Base-by-base conservation (phyloP, 2,329 filamentous ascomycete genomes). In the Neonectria punicea region DNA sequence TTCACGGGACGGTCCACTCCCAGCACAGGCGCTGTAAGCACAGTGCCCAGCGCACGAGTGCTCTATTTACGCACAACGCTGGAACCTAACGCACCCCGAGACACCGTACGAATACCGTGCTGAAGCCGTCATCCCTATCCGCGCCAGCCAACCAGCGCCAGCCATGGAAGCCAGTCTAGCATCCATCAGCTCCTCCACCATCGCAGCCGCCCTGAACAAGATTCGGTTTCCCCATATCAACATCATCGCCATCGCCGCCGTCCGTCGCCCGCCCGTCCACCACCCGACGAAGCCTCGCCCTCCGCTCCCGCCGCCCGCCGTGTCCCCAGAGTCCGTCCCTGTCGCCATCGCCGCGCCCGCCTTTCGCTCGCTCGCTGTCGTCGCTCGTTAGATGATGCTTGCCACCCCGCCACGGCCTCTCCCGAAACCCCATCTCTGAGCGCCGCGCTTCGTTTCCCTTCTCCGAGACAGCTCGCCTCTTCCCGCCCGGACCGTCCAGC, bases 381-480 rank as follows among this genome's bases (percentile, higher is more conserved):
- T 68, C 69, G 58, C 68, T 73, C 71, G 67, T 67, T 74, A 56
- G 72, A 71, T 65, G 67, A 73, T 76, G 67, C 65, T 64, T 70
- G 55, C 70, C 70, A 70, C 71, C 71, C 70, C 70, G 72, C 71
- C 68, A 71, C 70, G 53, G 61, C 65, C 63, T 51, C 59, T 49
- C 49, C 58, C 67, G 61, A 73, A 73, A 61, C 65, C 66, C 68
- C 61, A 64, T 70, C 63, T 62, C 66, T 73, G 65, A 71, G 63
- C 61, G 55, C 65, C 67, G 65, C 61, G 25, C 57, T 65, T 57
- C 58, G 53, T 63, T 69, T 63, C 61, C 14, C 39, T 63, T 54
- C 55, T 53, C 53, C 61, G 58, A 65, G 56, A 54, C 53, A 68
- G 60, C 58, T 43, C n/a, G 62, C 22, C 51, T 53, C 58, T 39